Evolutionary conservation across 495 filamentous ascomycete species (phyloP).

Genomic region (Staphylotrichum tortipilum): DNA sequence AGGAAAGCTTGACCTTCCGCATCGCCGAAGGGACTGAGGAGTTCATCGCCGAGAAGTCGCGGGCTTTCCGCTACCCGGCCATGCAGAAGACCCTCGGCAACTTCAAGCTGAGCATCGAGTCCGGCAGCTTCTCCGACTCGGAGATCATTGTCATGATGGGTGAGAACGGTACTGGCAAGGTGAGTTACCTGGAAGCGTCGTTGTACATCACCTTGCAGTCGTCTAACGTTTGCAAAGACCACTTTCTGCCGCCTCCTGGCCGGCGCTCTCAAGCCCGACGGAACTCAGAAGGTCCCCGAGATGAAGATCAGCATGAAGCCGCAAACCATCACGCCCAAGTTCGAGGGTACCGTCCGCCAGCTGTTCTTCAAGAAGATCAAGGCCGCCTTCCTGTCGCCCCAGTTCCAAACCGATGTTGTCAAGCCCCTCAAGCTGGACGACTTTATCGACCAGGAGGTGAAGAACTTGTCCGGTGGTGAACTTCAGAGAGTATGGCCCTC

Average conservation of each 20-base stretch:
- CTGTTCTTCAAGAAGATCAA: slow-evolving; percentile 75
- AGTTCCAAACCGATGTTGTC: slow-evolving; percentile 99
- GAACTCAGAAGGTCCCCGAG: slow-evolving; percentile 61
- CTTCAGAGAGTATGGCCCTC: slow-evolving; percentile 58
- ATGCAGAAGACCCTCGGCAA: slow-evolving; percentile 92
- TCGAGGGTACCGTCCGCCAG: slow-evolving; percentile 88
- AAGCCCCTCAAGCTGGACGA: slow-evolving; percentile 96
- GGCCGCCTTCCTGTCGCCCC: slow-evolving; percentile 86
- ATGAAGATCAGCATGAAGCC: slow-evolving; percentile 99
- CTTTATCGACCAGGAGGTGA: slow-evolving; percentile 98
- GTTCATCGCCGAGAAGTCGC: slow-evolving; percentile 74
- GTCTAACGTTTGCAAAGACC: slow-evolving; percentile 78
- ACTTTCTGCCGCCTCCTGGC: slow-evolving; percentile 96
- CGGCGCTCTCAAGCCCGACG: slow-evolving; percentile 84
- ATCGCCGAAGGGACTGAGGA: slow-evolving; percentile 89
- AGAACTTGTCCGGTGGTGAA: slow-evolving; percentile 97
- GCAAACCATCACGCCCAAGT: slow-evolving; percentile 98
- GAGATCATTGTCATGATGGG: slow-evolving; percentile 99
- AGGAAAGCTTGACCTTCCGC: slow-evolving; percentile 93
- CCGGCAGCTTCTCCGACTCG: slow-evolving; percentile 87
- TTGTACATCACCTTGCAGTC: too few species aligned
- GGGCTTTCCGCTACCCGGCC: slow-evolving; percentile 73
- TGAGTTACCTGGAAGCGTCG: too few species aligned
- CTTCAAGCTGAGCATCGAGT: slow-evolving; percentile 76
- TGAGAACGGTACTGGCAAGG: slow-evolving; percentile 70